Conservation (phyloP, 108 stramenopile genomes). For the Skeletonema menzelii region DNA sequence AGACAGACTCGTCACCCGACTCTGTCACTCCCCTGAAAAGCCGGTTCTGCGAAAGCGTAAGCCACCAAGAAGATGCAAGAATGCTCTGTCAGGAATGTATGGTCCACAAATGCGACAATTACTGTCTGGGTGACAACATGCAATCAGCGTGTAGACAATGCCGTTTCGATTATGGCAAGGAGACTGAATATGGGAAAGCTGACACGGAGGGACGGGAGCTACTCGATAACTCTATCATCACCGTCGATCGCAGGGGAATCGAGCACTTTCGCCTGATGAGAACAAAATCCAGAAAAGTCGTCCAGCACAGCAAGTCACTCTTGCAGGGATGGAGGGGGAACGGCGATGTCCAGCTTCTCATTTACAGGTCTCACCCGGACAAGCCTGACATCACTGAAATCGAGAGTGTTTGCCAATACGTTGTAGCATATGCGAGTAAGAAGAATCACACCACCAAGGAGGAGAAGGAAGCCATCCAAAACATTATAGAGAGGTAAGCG, state of each 20-base stretch:
- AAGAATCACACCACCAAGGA: background rate
- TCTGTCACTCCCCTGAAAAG: too few species aligned
- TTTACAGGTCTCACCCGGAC: slow-evolving; percentile 2
- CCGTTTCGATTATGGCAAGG: background rate
- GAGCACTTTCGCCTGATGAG: slow-evolving; percentile 1
- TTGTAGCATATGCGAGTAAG: too few species aligned
- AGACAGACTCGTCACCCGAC: too few species aligned
- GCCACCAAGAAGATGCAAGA: too few species aligned
- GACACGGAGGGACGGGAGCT: background rate
- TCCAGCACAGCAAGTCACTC: slow-evolving; percentile 3
- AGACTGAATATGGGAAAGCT: background rate
- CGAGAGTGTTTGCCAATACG: background rate
- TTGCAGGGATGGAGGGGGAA: slow-evolving; percentile 4
- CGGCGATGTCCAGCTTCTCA: background rate
- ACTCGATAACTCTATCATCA: background rate
- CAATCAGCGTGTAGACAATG: too few species aligned
- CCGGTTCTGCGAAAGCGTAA: too few species aligned
- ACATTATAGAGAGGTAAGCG: background rate
- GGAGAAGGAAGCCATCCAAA: background rate
- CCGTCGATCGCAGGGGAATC: background rate
- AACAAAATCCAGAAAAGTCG: slow-evolving; percentile 1
- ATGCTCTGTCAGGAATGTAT: too few species aligned
- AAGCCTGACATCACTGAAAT: slow-evolving; percentile 4
- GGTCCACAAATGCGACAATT: too few species aligned
- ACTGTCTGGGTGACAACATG: too few species aligned